These are phyloP conservation scores for Clonostachys rhizophaga DNA, from an alignment of 2,329 filamentous ascomycete species.

Conservation along the genomic window DNA sequence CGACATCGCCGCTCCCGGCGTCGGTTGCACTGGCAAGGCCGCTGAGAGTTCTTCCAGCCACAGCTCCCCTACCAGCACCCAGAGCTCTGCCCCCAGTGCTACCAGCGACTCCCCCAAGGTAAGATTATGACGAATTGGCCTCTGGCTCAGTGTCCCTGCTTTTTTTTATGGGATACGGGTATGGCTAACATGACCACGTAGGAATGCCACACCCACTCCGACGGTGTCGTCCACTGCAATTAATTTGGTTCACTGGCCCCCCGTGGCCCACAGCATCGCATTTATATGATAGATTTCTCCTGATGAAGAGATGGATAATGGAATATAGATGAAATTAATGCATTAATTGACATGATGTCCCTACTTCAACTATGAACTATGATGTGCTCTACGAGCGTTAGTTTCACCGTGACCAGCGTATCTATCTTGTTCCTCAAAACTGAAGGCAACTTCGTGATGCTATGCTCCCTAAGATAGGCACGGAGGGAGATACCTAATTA, in stretches of 20 bases:
- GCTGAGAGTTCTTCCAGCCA: conserved; percentile 3
- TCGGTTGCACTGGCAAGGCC: conserved; percentile 51
- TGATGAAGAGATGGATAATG: too few species aligned
- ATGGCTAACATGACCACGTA: conserved; percentile 56
- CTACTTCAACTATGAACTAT: too few species aligned
- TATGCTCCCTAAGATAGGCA: too few species aligned
- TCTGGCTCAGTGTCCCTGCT: neutral
- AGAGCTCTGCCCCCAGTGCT: conserved; percentile 4
- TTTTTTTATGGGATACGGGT: conserved; percentile 16
- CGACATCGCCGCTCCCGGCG: conserved; percentile 58
- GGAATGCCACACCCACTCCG: conserved; percentile 38
- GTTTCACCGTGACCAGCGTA: too few species aligned
- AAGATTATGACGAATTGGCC: conserved; percentile 17
- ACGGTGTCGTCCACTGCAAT: conserved; percentile 28
- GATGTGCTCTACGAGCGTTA: too few species aligned
- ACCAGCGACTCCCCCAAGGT: conserved; percentile 32
- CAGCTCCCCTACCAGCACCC: conserved; percentile 5
- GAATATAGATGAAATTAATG: too few species aligned
- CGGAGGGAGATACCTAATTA: too few species aligned
- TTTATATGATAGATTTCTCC: too few species aligned
- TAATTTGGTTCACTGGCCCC: neutral
- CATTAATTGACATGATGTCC: too few species aligned
- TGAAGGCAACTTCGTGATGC: too few species aligned
- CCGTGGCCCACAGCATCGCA: too few species aligned
- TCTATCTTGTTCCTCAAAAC: too few species aligned